A percentile compares a stretch with the other conserved stretches of the same genome.
These are phyloP conservation scores for Nakaseomyces delphensis DNA, from an alignment of 1,139 yeast genomes.

Conservation along the genomic window DNA sequence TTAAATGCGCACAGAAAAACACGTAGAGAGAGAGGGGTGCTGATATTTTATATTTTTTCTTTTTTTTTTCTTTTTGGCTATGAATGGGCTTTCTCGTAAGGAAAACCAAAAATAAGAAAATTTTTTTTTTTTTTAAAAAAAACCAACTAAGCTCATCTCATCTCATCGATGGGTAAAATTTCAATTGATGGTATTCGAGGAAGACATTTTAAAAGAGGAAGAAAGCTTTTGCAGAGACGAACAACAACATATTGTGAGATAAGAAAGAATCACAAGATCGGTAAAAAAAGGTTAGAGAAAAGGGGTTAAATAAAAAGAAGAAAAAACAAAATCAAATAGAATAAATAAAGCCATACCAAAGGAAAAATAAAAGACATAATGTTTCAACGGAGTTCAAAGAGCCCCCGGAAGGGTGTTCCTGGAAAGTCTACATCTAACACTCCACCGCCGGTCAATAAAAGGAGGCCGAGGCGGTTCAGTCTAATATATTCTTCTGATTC, in stretches of 20 bases:
- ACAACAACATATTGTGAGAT: no score
- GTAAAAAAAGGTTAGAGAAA: neutral
- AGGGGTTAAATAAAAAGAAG: neutral
- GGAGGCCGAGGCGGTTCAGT: conserved; percentile 31
- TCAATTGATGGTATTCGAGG: neutral
- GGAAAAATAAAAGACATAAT: neutral
- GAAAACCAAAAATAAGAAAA: neutral
- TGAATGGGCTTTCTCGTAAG: neutral
- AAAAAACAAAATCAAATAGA: neutral
- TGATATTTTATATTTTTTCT: neutral
- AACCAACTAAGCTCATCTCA: conserved; percentile 10
- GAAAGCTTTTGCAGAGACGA: no score
- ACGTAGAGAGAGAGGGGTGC: no score
- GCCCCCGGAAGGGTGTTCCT: conserved; percentile 2
- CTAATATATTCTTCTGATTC: conserved; percentile 31
- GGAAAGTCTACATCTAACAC: neutral
- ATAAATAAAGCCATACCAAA: neutral
- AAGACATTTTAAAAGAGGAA: no score
- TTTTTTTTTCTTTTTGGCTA: neutral
- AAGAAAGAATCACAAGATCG: neutral
- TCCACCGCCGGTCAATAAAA: neutral
- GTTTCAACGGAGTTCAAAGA: conserved; percentile 3
- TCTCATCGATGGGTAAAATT: conserved; percentile 8
- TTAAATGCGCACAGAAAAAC: no score
- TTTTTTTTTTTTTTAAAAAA: neutral